Percentiles rank a stretch among this genome's conserved stretches.
These are phyloP conservation scores for Ustilago tritici DNA, from an alignment of 1,284 basidiomycete species.

Conservation along the genomic window DNA sequence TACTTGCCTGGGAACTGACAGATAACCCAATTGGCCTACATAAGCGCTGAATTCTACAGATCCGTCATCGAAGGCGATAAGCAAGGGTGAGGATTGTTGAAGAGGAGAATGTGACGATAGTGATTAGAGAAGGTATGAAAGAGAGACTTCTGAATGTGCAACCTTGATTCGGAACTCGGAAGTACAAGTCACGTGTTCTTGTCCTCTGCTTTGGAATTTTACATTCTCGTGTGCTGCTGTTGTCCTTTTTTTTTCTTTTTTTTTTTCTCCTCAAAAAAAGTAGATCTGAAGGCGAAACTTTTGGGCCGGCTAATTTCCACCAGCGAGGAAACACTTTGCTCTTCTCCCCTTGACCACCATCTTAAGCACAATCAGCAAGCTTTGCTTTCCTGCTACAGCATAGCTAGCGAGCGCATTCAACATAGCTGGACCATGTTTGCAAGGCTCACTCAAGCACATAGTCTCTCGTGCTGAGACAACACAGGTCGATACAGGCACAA, in stretches of 20 bases:
- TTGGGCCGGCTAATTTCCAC: slow-evolving; percentile 1
- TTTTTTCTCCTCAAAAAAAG: slow-evolving; percentile 3
- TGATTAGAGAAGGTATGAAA: background rate
- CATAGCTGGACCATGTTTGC: background rate
- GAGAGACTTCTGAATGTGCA: background rate
- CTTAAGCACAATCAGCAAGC: background rate
- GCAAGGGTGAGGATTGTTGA: background rate
- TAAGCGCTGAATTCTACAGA: background rate
- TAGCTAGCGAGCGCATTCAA: background rate
- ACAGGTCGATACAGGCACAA: background rate
- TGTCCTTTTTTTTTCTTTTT: slow-evolving; percentile 12
- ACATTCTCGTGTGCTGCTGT: background rate
- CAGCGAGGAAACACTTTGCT: background rate
- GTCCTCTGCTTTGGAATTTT: slow-evolving; percentile 11
- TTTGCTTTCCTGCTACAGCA: background rate
- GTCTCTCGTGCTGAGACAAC: background rate
- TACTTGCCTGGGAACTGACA: background rate
- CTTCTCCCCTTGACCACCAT: background rate
- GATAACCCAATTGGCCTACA: background rate
- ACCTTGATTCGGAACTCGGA: slow-evolving; percentile 24
- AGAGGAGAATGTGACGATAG: background rate
- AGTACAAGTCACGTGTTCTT: slow-evolving; percentile 19
- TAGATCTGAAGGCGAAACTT: slow-evolving; percentile 9
- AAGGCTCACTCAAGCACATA: background rate
- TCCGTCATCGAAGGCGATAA: background rate